Percentiles rank a stretch among this genome's conserved stretches.
phyloP scores from a whole-genome alignment of 129 eudicot genomes.

The Calendula officinalis region DNA sequence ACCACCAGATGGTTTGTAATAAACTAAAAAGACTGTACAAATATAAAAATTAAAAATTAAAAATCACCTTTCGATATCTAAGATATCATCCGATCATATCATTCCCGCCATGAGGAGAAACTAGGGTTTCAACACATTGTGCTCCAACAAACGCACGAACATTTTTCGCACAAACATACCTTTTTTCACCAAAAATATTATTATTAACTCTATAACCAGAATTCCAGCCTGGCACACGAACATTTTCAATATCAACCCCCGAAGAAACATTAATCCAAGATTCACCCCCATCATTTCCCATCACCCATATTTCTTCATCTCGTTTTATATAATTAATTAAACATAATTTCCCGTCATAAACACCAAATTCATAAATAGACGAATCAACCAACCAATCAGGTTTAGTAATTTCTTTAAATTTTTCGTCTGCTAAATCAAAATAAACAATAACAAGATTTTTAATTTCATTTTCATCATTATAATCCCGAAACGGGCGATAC shows the following conservation, averaged over 20 bases:
- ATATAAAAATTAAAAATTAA: background rate
- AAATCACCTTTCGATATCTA: background rate
- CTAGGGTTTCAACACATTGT: conserved; percentile 27
- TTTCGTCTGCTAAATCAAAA: conserved; percentile 24
- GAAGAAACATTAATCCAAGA: conserved; percentile 21
- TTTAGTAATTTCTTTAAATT: conserved; percentile 14
- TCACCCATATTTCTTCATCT: background rate
- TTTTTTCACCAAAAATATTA: background rate
- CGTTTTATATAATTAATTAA: background rate
- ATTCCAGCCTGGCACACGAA: background rate
- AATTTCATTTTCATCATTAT: background rate
- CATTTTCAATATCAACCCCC: background rate
- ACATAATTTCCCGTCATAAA: conserved; percentile 17
- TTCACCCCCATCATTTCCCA: conserved; percentile 10
- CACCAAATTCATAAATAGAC: conserved; percentile 12
- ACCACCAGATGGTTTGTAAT: too few relatives aligned
- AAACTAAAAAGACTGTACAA: too few relatives aligned
- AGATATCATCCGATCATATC: conserved; percentile 22
- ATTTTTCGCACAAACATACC: background rate
- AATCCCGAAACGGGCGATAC: conserved; percentile 20
- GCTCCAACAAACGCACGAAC: background rate
- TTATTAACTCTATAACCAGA: background rate
- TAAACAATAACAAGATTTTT: conserved; percentile 12
- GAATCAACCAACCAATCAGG: conserved; percentile 15
- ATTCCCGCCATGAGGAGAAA: conserved; percentile 27